Conservation (phyloP, 495 filamentous ascomycete species). For the Penicillium malachiteum region DNA sequence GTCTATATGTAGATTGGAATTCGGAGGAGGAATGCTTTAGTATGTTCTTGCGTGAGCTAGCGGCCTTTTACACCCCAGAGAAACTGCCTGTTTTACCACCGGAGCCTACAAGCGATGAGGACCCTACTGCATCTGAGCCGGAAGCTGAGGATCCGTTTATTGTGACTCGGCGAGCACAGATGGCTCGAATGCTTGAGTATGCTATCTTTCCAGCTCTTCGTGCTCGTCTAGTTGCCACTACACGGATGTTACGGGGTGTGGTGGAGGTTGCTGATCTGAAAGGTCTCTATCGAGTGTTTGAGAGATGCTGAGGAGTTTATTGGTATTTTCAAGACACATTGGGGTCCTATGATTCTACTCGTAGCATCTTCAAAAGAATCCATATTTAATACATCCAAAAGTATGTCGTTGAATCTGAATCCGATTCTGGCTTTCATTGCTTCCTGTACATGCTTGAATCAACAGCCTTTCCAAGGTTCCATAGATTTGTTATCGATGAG, state of each 20-base stretch:
- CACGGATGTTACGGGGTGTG: slow-evolving; percentile 70
- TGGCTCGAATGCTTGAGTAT: slow-evolving; percentile 73
- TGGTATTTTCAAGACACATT: neutral
- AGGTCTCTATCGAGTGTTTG: slow-evolving; percentile 95
- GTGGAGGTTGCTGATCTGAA: slow-evolving; percentile 93
- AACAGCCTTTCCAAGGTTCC: too few relatives aligned
- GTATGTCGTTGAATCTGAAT: too few relatives aligned
- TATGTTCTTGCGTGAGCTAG: slow-evolving; percentile 82
- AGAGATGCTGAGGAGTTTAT: slow-evolving; percentile 69
- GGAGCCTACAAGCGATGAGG: slow-evolving; percentile 15
- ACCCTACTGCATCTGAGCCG: neutral
- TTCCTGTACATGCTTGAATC: too few relatives aligned
- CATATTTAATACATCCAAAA: neutral
- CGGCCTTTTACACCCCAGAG: slow-evolving; percentile 88
- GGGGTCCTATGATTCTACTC: too few relatives aligned
- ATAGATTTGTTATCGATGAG: too few relatives aligned
- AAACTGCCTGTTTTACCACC: slow-evolving; percentile 61
- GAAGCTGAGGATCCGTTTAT: slow-evolving; percentile 50
- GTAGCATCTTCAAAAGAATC: too few relatives aligned
- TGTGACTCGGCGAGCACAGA: slow-evolving; percentile 58
- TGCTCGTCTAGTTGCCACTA: slow-evolving; percentile 80
- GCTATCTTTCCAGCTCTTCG: slow-evolving; percentile 87
- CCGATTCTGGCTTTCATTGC: too few relatives aligned
- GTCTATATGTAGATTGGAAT: slow-evolving; percentile 85
- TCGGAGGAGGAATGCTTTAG: slow-evolving; percentile 85